Conservation (phyloP, 2,329 filamentous ascomycete species). For the Paraconiothyrium brasiliense region DNA sequence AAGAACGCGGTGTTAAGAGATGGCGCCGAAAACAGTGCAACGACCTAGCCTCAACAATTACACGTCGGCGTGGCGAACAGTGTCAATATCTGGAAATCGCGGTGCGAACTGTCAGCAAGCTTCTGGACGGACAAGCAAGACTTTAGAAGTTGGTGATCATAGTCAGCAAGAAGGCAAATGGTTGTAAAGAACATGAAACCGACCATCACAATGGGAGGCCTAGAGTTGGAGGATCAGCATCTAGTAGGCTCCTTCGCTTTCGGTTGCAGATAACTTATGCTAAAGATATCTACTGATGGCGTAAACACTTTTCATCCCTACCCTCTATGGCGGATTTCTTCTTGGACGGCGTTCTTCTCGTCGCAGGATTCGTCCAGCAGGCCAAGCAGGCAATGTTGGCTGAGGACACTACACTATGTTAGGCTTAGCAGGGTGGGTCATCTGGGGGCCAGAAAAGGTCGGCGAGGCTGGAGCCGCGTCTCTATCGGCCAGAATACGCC, state of each 20-base stretch:
- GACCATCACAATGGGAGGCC: background rate
- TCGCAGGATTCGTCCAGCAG: slow-evolving; percentile 3
- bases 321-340: background rate
- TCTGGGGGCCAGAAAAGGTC: slow-evolving; percentile 9
- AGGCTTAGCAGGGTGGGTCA: slow-evolving; percentile 2
- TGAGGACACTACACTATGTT: background rate
- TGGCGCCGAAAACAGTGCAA: slow-evolving; percentile 3
- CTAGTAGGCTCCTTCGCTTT: background rate
- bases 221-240: background rate
- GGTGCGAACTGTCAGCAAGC: background rate
- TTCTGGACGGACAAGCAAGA: background rate
- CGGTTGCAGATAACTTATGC: background rate
- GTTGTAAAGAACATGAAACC: background rate
- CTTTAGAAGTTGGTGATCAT: background rate
- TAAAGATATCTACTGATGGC: slow-evolving; percentile 10
- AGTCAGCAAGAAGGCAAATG: slow-evolving; percentile 4
- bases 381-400: background rate
- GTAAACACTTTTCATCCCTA: background rate
- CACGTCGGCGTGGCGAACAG: background rate
- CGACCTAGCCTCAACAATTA: background rate
- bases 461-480: background rate
- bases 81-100: background rate
- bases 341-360: background rate
- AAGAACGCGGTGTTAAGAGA: background rate
- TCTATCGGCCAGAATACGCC: background rate